phyloP scores from a whole-genome alignment of 148 eudicot genomes.

The Heliamphora exappendiculata region DNA sequence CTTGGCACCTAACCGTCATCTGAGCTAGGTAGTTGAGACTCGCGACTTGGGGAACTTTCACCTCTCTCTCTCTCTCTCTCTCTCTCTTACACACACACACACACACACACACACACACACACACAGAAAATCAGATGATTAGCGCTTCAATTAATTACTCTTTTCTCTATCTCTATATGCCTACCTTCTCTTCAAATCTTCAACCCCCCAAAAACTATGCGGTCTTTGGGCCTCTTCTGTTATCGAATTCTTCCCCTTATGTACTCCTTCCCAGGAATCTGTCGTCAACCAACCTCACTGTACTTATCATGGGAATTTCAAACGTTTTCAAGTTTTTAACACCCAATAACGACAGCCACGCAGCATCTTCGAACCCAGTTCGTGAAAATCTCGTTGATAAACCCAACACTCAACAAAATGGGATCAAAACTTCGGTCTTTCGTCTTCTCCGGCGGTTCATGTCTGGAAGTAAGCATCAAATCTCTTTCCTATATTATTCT shows the following conservation, averaged over 20 bases:
- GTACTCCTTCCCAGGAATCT: not conserved
- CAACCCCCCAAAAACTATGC: conserved; percentile 15
- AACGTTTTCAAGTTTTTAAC: conserved; percentile 9
- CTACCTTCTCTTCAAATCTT: conserved; percentile 22
- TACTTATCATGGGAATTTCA: conserved; percentile 16
- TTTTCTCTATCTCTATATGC: not conserved
- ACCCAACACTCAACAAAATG: conserved; percentile 7
- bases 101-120: not conserved
- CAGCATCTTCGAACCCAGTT: conserved; percentile 18
- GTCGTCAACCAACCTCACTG: not conserved
- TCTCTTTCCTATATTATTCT: not conserved
- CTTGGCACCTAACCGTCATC: conserved; percentile 29
- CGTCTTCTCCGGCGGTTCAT: conserved; percentile 11
- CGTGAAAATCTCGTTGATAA: conserved; percentile 20
- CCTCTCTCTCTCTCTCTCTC: too few species aligned
- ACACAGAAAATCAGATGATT: not conserved
- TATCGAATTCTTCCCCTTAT: not conserved
- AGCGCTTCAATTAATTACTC: not conserved
- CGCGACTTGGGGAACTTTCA: conserved; percentile 1
- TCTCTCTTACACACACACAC: too few species aligned
- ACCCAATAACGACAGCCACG: not conserved
- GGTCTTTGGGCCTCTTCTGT: not conserved
- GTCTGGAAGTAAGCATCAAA: conserved; percentile 19
- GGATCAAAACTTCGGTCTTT: conserved; percentile 12
- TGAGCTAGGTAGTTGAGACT: conserved; percentile 26